Evolutionary conservation across 768 basidiomycete species (phyloP).

Genomic region (Lenzites betulinus): DNA sequence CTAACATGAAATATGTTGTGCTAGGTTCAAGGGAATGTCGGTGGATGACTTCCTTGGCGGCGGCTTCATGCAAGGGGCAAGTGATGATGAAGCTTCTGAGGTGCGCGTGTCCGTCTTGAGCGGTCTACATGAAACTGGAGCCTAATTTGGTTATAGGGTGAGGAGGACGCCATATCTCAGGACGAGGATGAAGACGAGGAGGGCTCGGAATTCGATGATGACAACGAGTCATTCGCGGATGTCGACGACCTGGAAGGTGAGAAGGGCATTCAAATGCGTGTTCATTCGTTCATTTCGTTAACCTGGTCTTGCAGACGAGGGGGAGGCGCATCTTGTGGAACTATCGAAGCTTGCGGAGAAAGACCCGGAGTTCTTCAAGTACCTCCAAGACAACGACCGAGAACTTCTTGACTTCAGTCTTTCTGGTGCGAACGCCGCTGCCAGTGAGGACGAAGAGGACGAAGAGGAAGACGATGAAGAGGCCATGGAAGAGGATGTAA

Average conservation of each 20-base stretch:
- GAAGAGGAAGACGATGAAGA: conserved; percentile 50
- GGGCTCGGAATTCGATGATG: conserved; percentile 44
- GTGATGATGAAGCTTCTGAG: conserved; percentile 41
- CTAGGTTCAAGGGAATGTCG: conserved; percentile 56
- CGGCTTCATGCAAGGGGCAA: conserved; percentile 68
- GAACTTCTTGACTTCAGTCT: conserved; percentile 85
- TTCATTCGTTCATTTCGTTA: neutral
- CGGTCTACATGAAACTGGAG: neutral
- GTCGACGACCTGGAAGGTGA: conserved; percentile 77
- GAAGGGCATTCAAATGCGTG: neutral
- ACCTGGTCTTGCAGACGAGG: conserved; percentile 54
- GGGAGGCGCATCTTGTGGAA: conserved; percentile 72
- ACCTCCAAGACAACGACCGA: conserved; percentile 91
- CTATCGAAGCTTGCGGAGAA: conserved; percentile 89
- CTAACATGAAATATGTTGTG: neutral
- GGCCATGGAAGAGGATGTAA: conserved; percentile 44
- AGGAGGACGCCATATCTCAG: conserved; percentile 38
- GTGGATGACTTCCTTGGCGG: conserved; percentile 79
- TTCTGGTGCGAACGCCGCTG: conserved; percentile 40
- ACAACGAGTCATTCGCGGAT: conserved; percentile 71
- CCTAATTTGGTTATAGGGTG: conserved; percentile 17
- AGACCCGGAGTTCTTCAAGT: conserved; percentile 99
- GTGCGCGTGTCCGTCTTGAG: conserved; percentile 27
- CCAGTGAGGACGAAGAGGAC: conserved; percentile 48
- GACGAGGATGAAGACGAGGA: conserved; percentile 41